Percentiles rank a stretch among this genome's conserved stretches.
Conservation (phyloP, 805 yeast species). For the Trichomonascus vanleenenianus region DNA sequence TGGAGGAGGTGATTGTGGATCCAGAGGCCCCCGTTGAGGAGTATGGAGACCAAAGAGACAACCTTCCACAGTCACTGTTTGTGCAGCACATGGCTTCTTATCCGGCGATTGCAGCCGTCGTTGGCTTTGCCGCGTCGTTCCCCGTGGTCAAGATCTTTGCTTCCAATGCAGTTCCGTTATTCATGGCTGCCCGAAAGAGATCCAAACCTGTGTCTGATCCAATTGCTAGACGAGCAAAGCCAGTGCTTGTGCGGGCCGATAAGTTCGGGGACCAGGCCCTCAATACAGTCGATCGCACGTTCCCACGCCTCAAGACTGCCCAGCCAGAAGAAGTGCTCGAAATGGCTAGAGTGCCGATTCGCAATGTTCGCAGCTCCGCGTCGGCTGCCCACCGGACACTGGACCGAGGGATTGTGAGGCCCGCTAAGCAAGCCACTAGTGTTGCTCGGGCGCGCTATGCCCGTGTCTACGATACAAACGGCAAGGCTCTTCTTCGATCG, state of each 20-base stretch:
- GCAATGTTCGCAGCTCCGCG: constrained; percentile 28
- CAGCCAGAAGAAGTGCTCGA: constrained; percentile 44
- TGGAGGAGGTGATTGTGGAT: neutral
- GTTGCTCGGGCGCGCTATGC: constrained; percentile 45
- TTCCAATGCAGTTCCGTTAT: constrained; percentile 52
- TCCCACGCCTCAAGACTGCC: constrained; percentile 54
- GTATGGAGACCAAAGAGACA: neutral
- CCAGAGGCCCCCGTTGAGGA: neutral
- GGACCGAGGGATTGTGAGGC: constrained; percentile 42
- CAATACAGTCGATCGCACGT: constrained; percentile 43
- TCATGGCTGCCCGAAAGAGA: constrained; percentile 34
- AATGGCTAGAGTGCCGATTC: constrained; percentile 31
- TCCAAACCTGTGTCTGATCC: constrained; percentile 18
- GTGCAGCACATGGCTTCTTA: constrained; percentile 44
- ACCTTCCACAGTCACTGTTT: constrained; percentile 25
- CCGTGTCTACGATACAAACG: constrained; percentile 47
- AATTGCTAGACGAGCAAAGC: constrained; percentile 32
- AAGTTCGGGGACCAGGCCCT: constrained; percentile 49
- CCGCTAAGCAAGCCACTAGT: constrained; percentile 33
- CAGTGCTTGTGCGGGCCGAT: constrained; percentile 43
- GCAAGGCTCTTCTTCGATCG: constrained; percentile 57
- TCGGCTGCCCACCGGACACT: constrained; percentile 25
- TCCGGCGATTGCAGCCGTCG: constrained; percentile 52
- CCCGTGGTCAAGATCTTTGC: constrained; percentile 51
- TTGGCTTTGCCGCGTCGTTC: constrained; percentile 50